phyloP scores from a whole-genome alignment of 768 basidiomycete species.

The Collybia mongolica region DNA sequence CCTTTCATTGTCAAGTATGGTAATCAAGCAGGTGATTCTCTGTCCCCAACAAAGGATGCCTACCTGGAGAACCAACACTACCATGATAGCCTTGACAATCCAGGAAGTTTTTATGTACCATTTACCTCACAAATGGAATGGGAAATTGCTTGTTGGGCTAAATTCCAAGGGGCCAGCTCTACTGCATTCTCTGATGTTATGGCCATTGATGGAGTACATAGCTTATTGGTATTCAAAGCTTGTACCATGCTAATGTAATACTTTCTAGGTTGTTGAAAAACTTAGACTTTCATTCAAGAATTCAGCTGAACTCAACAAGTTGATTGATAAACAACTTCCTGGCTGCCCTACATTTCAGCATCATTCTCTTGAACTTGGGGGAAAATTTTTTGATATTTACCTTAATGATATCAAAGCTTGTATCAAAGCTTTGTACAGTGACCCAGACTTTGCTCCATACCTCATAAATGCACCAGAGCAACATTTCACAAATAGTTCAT shows the following conservation, averaged over 20 bases:
- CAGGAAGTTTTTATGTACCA: constrained; percentile 21
- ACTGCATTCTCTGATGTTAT: constrained; percentile 37
- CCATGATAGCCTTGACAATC: not conserved
- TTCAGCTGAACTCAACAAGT: constrained; percentile 22
- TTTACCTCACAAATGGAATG: constrained; percentile 34
- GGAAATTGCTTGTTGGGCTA: constrained; percentile 40
- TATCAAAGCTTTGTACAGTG: constrained; percentile 29
- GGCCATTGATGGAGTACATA: constrained; percentile 34
- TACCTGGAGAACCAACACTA: constrained; percentile 1
- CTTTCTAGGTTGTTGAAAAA: constrained; percentile 19
- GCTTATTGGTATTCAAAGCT: not conserved
- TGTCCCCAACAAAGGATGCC: not conserved
- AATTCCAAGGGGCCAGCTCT: constrained; percentile 28
- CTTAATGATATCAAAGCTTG: constrained; percentile 32
- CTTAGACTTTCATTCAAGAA: constrained; percentile 26
- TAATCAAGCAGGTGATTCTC: constrained; percentile 1
- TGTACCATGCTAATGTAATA: constrained; percentile 6
- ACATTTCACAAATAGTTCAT: constrained; percentile 27
- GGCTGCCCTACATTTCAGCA: constrained; percentile 18
- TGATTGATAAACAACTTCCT: constrained; percentile 25
- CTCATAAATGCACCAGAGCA: constrained; percentile 34
- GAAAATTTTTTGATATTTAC: constrained; percentile 28
- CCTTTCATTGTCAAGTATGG: constrained; percentile 5
- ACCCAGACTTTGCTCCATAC: constrained; percentile 28
- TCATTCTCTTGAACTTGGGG: constrained; percentile 23